Percentiles rank a stretch among this genome's conserved stretches.
Evolutionary conservation across 805 yeast species (phyloP).

Genomic region (Zygosaccharomyces kombuchaensis): DNA sequence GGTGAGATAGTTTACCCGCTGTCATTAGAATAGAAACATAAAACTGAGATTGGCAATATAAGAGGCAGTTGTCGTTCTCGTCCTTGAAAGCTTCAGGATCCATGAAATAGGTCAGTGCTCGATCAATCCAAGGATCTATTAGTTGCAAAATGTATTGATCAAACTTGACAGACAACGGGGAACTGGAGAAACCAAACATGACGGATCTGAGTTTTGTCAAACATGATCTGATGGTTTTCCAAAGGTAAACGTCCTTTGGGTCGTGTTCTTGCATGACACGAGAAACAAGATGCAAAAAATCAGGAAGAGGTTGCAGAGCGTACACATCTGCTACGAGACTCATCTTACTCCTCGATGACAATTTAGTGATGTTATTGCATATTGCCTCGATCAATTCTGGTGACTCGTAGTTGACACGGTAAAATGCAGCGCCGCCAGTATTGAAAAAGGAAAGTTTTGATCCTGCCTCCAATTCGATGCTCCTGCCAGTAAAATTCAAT

Average conservation of each 20-base stretch:
- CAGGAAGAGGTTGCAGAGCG: conserved; percentile 41
- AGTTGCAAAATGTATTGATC: conserved; percentile 27
- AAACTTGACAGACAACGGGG: conserved; percentile 20
- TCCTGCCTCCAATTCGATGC: conserved; percentile 17
- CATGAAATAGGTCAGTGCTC: conserved; percentile 36
- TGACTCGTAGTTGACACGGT: conserved; percentile 50
- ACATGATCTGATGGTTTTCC: conserved; percentile 38
- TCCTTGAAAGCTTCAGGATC: conserved; percentile 30
- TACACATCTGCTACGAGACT: conserved; percentile 55
- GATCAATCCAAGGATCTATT: conserved; percentile 48
- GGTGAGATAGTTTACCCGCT: conserved; percentile 14
- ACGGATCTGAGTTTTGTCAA: conserved; percentile 9
- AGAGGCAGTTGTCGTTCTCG: no score
- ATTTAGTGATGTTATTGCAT: conserved; percentile 35
- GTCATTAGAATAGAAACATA: conserved; percentile 10
- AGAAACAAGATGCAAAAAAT: conserved; percentile 26
- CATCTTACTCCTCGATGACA: conserved; percentile 47
- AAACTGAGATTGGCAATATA: conserved; percentile 33
- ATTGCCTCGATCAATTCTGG: conserved; percentile 40
- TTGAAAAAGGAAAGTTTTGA: conserved; percentile 41
- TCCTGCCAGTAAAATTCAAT: background rate
- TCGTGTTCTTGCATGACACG: conserved; percentile 6
- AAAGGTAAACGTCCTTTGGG: conserved; percentile 33
- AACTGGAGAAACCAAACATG: conserved; percentile 23
- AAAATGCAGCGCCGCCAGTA: conserved; percentile 48